Conservation (phyloP, 495 filamentous ascomycete genomes). For the Margaritispora aquatica region DNA sequence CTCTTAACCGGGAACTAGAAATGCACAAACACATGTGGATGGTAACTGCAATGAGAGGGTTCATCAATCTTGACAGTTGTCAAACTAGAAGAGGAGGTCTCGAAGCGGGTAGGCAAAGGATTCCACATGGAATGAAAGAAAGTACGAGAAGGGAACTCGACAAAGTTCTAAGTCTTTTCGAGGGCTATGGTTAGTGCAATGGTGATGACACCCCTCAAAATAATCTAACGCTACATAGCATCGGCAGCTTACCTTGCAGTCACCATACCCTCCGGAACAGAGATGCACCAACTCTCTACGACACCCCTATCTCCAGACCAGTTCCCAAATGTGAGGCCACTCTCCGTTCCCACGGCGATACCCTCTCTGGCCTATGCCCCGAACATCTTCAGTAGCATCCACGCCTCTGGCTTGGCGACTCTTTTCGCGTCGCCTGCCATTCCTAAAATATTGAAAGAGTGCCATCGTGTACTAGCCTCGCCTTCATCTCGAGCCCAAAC, state of each 20-base stretch:
- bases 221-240: constrained; percentile 2
- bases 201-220: neutral
- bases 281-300: constrained; percentile 13
- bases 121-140: neutral
- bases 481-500: neutral
- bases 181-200: constrained; percentile 13
- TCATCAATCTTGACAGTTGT: neutral
- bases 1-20: constrained; percentile 12
- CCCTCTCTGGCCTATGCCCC: constrained; percentile 12
- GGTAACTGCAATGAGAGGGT: constrained; percentile 5
- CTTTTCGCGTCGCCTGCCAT: constrained; percentile 11
- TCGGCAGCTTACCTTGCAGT: constrained; percentile 11
- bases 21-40: constrained; percentile 17
- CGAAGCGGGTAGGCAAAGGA: neutral
- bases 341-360: constrained; percentile 1
- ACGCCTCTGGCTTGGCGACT: constrained; percentile 7
- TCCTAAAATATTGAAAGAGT: constrained; percentile 15
- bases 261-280: neutral
- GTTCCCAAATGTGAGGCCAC: constrained; percentile 7
- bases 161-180: constrained; percentile 14
- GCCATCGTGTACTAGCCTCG: constrained; percentile 10
- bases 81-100: neutral
- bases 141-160: neutral
- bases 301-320: constrained; percentile 5
- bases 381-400: constrained; percentile 12